Evolutionary conservation across 345 rosid species (phyloP), one percentile per base, ranked within the genome.

Genomic region (Linum trigynum): DNA sequence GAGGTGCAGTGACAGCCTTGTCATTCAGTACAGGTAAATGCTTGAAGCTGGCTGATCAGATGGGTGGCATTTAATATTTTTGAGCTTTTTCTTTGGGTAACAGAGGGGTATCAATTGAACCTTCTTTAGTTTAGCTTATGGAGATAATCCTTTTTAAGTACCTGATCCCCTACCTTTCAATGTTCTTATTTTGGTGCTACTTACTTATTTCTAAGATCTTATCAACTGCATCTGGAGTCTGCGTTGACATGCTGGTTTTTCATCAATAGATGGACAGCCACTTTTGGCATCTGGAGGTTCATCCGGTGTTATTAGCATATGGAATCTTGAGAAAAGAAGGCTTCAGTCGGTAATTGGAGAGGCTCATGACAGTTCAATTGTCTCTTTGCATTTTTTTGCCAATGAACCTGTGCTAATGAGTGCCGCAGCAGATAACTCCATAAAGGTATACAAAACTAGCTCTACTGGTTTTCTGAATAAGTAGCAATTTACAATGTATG

Each of bases 341-440:
- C 96, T 90, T 42, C 91, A 90, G 68, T 82, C 99, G 2, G 88
- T 94, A 62, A 77, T 94, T 41, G 82, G 85, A 71, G 97, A 94
- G 74, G 99, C 99, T 71, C 97, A 94, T 83, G 95, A 94, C 69
- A 84, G 78, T 72, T 80, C 97, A 50, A 69, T 94, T 65, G 72
- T 83, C 73, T 84, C 96, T 50, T 76, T 94, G 77, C 89, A 85
- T 72, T 94, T 90, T 73, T 84, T 94, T 35, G 97, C 97, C 32
- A 88, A 88, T 76, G 97, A 94, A 72, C 99, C 99, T 69, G 97
- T 94, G 69, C 80, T 94, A 55, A 84, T 94, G 91, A 94, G 99
- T 70, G 77, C 97, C 58, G 85, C 97, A 67, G 78, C 83, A n/a
- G 99, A 94, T 75, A 94, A 94, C 83, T 94, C 99, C 23, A 72